Evolutionary conservation across 306 rosid species (phyloP).

Genomic region (Quercus glauca): DNA sequence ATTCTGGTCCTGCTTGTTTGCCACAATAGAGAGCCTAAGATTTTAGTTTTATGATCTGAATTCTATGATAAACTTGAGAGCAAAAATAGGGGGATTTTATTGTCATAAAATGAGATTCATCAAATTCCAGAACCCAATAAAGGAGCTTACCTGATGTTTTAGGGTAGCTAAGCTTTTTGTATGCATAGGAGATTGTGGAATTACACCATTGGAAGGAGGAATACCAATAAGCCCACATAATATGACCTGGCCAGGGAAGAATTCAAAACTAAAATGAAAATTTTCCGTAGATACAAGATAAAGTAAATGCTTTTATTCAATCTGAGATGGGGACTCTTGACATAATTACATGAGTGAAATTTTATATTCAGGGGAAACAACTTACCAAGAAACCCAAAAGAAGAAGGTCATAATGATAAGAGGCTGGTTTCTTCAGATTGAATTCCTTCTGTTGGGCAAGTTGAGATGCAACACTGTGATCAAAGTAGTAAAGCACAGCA

Average conservation of each 20-base stretch:
- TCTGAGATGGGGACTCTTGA: not conserved
- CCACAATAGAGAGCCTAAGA: not conserved
- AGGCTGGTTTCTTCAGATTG: constrained; percentile 89
- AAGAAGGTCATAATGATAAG: constrained; percentile 92
- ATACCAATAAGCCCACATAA: constrained; percentile 90
- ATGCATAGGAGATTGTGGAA: constrained; percentile 99
- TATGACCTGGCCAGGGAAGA: constrained; percentile 54
- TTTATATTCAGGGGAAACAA: constrained; percentile 7
- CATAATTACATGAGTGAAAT: not conserved
- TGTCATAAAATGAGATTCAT: not conserved
- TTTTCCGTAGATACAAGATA: constrained; percentile 1
- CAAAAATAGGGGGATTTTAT: not conserved
- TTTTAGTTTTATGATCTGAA: not conserved
- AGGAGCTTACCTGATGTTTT: constrained; percentile 71
- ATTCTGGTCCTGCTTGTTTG: not conserved
- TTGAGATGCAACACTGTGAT: constrained; percentile 96
- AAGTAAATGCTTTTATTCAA: constrained; percentile 3
- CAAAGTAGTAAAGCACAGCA: constrained; percentile 94
- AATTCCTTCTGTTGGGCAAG: constrained; percentile 94
- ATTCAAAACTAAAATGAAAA: constrained; percentile 14
- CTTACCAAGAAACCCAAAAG: constrained; percentile 83
- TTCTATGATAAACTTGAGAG: not conserved
- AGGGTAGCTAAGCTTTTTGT: constrained; percentile 96
- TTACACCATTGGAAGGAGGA: constrained; percentile 95
- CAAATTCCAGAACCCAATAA: constrained; percentile 8